Conservation (phyloP, 208 protist genomes). For the Leishmania major region DNA sequence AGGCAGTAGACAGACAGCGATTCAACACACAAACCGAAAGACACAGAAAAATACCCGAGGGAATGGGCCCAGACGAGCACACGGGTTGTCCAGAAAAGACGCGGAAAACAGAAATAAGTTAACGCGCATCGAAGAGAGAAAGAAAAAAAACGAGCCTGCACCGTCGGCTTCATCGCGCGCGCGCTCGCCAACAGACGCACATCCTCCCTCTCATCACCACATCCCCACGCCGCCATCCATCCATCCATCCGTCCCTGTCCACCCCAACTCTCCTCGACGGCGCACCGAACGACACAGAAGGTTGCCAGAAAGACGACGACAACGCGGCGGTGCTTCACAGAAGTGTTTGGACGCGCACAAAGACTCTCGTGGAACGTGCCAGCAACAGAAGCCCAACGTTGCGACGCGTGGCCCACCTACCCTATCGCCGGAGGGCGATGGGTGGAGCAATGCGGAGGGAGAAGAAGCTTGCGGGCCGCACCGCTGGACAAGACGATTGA, state of each 20-base stretch:
- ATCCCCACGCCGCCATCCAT: background rate
- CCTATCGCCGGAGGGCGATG: background rate
- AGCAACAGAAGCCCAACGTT: background rate
- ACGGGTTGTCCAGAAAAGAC: background rate
- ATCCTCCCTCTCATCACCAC: background rate
- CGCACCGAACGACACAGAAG: background rate
- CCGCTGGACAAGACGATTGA: background rate
- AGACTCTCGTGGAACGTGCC: background rate
- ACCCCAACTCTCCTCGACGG: background rate
- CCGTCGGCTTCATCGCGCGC: background rate
- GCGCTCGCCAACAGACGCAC: background rate
- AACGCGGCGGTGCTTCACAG: background rate
- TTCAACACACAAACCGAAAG: background rate
- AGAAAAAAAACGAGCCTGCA: background rate
- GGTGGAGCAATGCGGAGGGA: background rate
- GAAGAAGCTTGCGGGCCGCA: background rate
- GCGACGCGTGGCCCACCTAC: background rate
- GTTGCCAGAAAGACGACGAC: background rate
- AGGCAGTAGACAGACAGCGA: too few species aligned
- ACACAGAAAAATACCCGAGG: background rate
- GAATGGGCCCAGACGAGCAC: background rate
- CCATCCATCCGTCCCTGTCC: background rate
- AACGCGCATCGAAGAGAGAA: background rate
- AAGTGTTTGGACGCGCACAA: background rate
- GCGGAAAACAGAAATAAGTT: background rate